Evolutionary conservation across 192 early-diverging fungal species (phyloP), one percentile per base, ranked within the genome.

Genomic region (Phycomyces nitens): DNA sequence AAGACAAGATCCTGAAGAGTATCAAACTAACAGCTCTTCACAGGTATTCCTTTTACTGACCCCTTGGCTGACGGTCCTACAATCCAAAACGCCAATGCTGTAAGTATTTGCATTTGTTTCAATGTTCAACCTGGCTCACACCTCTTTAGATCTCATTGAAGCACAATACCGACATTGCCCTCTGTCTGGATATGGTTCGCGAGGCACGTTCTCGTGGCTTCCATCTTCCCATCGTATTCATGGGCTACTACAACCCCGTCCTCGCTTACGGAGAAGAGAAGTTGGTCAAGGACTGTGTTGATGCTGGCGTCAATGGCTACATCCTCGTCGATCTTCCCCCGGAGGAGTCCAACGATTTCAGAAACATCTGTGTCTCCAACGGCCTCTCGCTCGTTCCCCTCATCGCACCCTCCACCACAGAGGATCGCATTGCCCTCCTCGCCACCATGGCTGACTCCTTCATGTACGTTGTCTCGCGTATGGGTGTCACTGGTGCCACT

Each of bases 211-310:
- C 76, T 34, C 80, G 81, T 39, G 97, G 97, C 10, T 84, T 99
- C 26, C 86, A 80, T 58, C 85, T 91, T 16, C 97, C 97, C 4
- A 82, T 99, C 47, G 82, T 99, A 21, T 93, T 99, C 66, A 98
- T 99, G 96, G 97, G 95, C 24, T 99, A 99, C 86, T 97, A 92
- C 82, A 99, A 99, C 79, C 95, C 97, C 42, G 87, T 98, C 60
- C 84, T 94, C 62, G 91, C 86, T 67, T 98, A 96, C 74, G 97
- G 97, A 22, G 94, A 97, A 80, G 72, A 88, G 70, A 77, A 79
- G 58, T 80, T 99, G 43, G 92, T 96, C 71, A 67, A 86, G 40
- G 88, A 92, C 50, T 95, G 96, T 76, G 86, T 82, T 34, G 76
- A 86, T 51, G 91, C 84, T 52, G 94, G 94, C 50, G 87, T 98